A percentile compares a stretch with the other conserved stretches of the same genome.
These are phyloP conservation scores for Maudiozyma turicensis DNA, from an alignment of 805 yeast species.

Conservation along the genomic window DNA sequence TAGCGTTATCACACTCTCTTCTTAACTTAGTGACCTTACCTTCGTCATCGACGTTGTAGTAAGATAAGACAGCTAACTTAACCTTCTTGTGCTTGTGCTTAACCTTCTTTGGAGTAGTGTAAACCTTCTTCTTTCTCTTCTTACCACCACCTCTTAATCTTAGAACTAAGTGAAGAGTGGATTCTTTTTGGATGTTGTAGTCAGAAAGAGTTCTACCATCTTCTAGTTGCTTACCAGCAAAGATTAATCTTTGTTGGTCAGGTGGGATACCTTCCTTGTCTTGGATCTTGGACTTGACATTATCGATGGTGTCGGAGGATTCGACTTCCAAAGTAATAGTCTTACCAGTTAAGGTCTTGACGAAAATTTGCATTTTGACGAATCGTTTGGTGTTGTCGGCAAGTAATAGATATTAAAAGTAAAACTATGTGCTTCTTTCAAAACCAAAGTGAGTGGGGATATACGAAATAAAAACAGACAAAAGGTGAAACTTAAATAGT, in stretches of 20 bases:
- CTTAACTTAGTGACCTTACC: constrained; percentile 98
- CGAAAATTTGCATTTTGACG: constrained; percentile 81
- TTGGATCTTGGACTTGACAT: constrained; percentile 92
- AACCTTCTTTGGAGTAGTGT: constrained; percentile 99
- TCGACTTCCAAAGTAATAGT: constrained; percentile 97
- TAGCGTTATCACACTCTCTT: constrained; percentile 92
- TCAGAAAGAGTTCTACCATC: constrained; percentile 94
- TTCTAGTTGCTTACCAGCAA: constrained; percentile 96
- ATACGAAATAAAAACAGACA: background rate
- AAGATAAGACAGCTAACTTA: constrained; percentile 97
- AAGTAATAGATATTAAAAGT: constrained; percentile 14
- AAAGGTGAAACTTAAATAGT: background rate
- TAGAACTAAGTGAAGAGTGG: constrained; percentile 89
- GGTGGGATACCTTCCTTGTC: constrained; percentile 98
- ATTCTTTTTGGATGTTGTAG: constrained; percentile 98
- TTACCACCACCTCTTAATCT: constrained; percentile 99
- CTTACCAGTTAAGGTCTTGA: constrained; percentile 98
- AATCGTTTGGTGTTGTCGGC: constrained; percentile 33
- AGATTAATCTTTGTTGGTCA: constrained; percentile 93
- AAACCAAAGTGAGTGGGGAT: constrained; percentile 17
- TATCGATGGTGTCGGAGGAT: constrained; percentile 95
- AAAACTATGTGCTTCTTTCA: constrained; percentile 30
- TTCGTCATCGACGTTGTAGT: constrained; percentile 98
- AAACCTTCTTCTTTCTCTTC: constrained; percentile 99
- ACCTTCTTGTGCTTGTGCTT: constrained; percentile 99